phyloP scores from a whole-genome alignment of 352 stramenopile species.

The Elongisporangium prolatum region DNA sequence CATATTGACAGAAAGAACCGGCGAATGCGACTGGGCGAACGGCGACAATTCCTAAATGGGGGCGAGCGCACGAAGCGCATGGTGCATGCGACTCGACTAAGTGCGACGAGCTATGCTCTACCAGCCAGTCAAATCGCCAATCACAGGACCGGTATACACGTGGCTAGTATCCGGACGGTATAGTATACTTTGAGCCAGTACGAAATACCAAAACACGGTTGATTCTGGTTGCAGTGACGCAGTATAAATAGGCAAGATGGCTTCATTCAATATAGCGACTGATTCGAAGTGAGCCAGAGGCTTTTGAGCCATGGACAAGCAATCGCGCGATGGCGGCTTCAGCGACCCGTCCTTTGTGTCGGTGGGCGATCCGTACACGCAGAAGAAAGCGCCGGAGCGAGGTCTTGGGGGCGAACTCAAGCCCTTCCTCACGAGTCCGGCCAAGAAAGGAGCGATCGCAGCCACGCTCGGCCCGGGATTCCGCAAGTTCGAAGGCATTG shows the following conservation, averaged over 20 bases:
- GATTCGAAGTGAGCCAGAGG: not conserved
- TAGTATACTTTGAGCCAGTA: not conserved
- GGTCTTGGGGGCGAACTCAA: conserved; percentile 53
- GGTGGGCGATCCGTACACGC: conserved; percentile 55
- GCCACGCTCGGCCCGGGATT: conserved; percentile 60
- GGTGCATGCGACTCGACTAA: not conserved
- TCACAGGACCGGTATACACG: not conserved
- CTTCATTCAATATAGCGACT: not conserved
- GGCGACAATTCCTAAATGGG: conserved; percentile 12
- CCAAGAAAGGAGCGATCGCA: conserved; percentile 54
- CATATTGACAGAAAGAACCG: conserved; percentile 42
- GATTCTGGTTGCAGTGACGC: not conserved
- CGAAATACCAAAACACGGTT: not conserved
- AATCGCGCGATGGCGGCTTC: conserved; percentile 67
- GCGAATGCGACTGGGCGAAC: conserved; percentile 45
- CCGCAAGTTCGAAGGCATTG: conserved; percentile 57
- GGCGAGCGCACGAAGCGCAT: not conserved
- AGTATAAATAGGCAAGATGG: not conserved
- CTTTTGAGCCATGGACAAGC: conserved; percentile 21
- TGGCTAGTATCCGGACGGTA: not conserved
- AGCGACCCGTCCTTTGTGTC: conserved; percentile 65
- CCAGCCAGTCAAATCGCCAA: not conserved
- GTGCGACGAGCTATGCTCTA: not conserved
- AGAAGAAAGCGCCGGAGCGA: conserved; percentile 41
- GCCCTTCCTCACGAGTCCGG: conserved; percentile 67